A percentile compares a stretch with the other conserved stretches of the same genome.
These are phyloP conservation scores for Flaveria sonorensis DNA, from an alignment of 129 eudicot genomes.

Conservation along the genomic window DNA sequence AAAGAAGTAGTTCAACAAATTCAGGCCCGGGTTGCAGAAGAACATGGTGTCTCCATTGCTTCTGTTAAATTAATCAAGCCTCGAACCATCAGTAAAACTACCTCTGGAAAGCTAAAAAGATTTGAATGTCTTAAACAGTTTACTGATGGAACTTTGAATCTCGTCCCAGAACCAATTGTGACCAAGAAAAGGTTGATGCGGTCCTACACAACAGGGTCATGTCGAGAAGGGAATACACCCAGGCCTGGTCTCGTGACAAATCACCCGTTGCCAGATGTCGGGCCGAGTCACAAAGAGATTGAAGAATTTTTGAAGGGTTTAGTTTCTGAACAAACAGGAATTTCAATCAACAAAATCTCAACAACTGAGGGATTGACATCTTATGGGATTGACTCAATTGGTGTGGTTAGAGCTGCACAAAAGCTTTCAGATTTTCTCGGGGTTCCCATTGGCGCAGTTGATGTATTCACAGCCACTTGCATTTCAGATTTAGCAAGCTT, in stretches of 20 bases:
- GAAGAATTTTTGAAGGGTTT: constrained; percentile 58
- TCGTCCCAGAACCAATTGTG: constrained; percentile 59
- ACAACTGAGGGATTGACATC: constrained; percentile 61
- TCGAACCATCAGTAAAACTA: constrained; percentile 75
- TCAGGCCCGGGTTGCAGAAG: constrained; percentile 70
- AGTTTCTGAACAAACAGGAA: constrained; percentile 65
- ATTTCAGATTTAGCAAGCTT: constrained; percentile 76
- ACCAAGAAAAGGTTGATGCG: constrained; percentile 47
- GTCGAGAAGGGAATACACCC: constrained; percentile 69
- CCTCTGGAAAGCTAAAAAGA: constrained; percentile 80
- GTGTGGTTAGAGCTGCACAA: constrained; percentile 88
- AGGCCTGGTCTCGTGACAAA: constrained; percentile 34
- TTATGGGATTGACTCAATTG: constrained; percentile 87
- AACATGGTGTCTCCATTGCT: constrained; percentile 71
- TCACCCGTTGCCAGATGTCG: constrained; percentile 35
- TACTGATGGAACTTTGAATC: constrained; percentile 62
- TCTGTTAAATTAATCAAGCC: constrained; percentile 64
- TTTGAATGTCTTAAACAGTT: constrained; percentile 78
- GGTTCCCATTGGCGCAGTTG: constrained; percentile 81
- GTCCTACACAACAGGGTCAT: constrained; percentile 73
- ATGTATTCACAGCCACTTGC: constrained; percentile 79
- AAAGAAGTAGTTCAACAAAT: constrained; percentile 62
- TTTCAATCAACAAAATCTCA: constrained; percentile 59
- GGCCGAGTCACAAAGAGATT: constrained; percentile 52
- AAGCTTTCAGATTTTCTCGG: constrained; percentile 86